Base-by-base conservation (phyloP, 2,329 filamentous ascomycete species). In the Aspergillus proliferans region DNA sequence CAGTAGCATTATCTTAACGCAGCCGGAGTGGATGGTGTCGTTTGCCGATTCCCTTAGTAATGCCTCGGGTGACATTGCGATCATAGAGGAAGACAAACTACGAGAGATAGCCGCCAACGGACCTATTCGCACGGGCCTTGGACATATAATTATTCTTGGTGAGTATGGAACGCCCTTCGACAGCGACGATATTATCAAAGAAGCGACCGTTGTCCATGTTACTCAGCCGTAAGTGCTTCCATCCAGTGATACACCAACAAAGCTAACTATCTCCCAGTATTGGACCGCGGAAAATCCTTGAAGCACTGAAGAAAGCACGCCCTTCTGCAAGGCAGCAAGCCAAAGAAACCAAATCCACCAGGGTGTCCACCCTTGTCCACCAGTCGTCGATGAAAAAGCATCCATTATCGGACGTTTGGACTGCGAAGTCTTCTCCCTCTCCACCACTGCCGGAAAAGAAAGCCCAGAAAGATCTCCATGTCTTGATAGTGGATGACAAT, bases 401-500 rank as follows among this genome's bases (percentile, higher is more conserved):
- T 48, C 48, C 1, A 39, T 53, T 6, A 30, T 50, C 2, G 48
- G 46, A 43, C 6, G 41, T 18, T 1, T 26, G n/a, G 7, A 22
- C 41, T 8, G 52, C 54, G 9, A 52, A 53, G 24, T 48, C 51
- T 1, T 42, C 44, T 1, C 52, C 54, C 15, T 57, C 56, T 0
- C 54, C 57, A 3, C 56, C 43, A 12, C 36, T 47, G 5, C 33
- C 36, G 28, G 41, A 50, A 1, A 43, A 52, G 36, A 30, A 52
- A 6, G 28, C 49, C 3, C 7, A 36, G 12, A 46, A 42, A 1
- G 49, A 41, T 15, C 49, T 55, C 22, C 60, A 59, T 48, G 58
- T 72, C 12, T 56, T 73, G 6, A 58, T 73, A 10, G 71, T 73
- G 1, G 71, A 73, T 47, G 71, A 72, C 49, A 72, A 73, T 45